These are phyloP conservation scores for Penicillium sp. DNA, from an alignment of 2,329 filamentous ascomycete species.

Conservation along the genomic window DNA sequence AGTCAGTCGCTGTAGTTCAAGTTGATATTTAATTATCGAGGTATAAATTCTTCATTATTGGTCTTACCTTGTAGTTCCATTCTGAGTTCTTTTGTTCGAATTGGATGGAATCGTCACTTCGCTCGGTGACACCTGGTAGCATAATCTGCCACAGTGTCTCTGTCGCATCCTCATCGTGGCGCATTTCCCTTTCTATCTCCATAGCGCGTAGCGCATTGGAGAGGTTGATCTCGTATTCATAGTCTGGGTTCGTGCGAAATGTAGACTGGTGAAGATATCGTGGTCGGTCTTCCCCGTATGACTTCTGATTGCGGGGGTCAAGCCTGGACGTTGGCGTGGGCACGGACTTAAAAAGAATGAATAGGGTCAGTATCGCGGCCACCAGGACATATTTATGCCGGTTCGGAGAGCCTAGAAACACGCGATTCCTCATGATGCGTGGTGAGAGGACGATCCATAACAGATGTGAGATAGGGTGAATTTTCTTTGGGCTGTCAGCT, in stretches of 20 bases:
- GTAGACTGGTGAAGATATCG: constrained; percentile 30
- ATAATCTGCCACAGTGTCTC: constrained; percentile 35
- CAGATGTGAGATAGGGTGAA: background rate
- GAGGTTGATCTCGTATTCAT: constrained; percentile 27
- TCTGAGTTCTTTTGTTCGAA: constrained; percentile 29
- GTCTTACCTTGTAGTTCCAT: constrained; percentile 30
- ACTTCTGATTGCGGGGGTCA: background rate
- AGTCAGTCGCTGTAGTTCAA: background rate
- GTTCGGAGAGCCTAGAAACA: constrained; percentile 2
- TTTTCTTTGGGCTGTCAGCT: background rate
- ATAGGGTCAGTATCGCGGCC: constrained; percentile 1
- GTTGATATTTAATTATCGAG: background rate
- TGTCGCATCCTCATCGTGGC: constrained; percentile 8
- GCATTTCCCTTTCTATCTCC: constrained; percentile 18
- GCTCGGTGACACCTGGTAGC: constrained; percentile 11
- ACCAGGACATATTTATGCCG: constrained; percentile 9
- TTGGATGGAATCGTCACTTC: constrained; percentile 26
- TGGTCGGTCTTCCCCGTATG: constrained; percentile 15
- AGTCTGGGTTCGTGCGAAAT: constrained; percentile 29
- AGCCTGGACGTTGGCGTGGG: constrained; percentile 7
- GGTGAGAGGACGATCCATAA: background rate
- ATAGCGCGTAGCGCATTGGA: constrained; percentile 25
- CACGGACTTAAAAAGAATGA: constrained; percentile 11
- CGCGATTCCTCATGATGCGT: constrained; percentile 12
- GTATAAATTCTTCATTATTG: background rate